These are phyloP conservation scores for Mariannaea sp. DNA, from an alignment of 2,329 filamentous ascomycete species.

Conservation along the genomic window DNA sequence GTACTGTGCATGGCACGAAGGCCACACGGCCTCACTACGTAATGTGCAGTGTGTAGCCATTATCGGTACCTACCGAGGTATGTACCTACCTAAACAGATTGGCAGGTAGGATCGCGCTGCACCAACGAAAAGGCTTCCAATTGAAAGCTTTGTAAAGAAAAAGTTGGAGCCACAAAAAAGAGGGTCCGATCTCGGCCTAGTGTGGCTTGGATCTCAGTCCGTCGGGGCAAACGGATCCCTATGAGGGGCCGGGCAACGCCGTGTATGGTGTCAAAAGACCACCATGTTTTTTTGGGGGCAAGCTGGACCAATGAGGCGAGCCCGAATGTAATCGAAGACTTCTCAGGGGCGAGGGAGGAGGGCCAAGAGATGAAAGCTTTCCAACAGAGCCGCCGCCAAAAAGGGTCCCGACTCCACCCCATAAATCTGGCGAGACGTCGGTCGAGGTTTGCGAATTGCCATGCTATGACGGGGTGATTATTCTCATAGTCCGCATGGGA, in stretches of 20 bases:
- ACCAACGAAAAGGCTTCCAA: not conserved
- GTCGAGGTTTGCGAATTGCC: slow-evolving; percentile 16
- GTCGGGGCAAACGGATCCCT: slow-evolving; percentile 30
- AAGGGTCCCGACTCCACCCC: slow-evolving; percentile 26
- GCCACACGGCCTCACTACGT: too few relatives aligned
- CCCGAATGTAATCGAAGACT: slow-evolving; percentile 38
- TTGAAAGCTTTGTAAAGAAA: slow-evolving; percentile 6
- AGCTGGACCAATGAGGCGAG: slow-evolving; percentile 28
- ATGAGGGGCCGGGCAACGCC: slow-evolving; percentile 27
- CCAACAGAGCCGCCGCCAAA: slow-evolving; percentile 37
- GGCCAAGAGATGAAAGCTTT: slow-evolving; percentile 10
- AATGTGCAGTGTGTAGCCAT: too few relatives aligned
- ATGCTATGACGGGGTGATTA: slow-evolving; percentile 14
- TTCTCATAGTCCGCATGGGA: not conserved
- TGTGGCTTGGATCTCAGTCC: slow-evolving; percentile 33
- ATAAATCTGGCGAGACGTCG: slow-evolving; percentile 20
- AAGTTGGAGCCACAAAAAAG: slow-evolving; percentile 27
- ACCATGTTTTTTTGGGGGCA: slow-evolving; percentile 32
- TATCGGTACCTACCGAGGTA: too few relatives aligned
- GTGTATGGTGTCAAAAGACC: slow-evolving; percentile 24
- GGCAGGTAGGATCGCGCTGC: not conserved
- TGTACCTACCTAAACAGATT: not conserved
- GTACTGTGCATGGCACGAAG: too few relatives aligned
- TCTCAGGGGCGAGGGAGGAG: slow-evolving; percentile 33
- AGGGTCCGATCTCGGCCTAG: slow-evolving; percentile 38